Conservation (phyloP, 2,329 filamentous ascomycete species). For the Fusarium sp. region DNA sequence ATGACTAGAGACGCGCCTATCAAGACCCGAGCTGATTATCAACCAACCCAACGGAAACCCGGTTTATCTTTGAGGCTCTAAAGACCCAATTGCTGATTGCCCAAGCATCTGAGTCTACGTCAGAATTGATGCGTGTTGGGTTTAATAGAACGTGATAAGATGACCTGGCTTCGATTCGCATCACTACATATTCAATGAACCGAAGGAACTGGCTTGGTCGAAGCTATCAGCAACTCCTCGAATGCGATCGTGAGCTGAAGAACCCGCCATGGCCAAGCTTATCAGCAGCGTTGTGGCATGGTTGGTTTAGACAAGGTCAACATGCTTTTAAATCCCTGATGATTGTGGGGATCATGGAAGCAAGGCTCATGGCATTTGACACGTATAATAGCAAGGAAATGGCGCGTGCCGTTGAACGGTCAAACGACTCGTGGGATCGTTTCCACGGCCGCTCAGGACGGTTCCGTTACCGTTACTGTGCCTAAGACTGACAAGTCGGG, state of each 20-base stretch:
- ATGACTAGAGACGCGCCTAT: neutral
- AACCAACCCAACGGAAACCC: neutral
- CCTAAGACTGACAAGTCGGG: neutral
- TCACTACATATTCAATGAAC: neutral
- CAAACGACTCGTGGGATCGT: neutral
- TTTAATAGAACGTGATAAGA: conserved; percentile 16
- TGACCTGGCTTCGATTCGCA: neutral
- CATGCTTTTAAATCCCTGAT: conserved; percentile 4
- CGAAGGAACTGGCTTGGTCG: neutral
- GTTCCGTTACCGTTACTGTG: neutral
- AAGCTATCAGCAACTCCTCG: neutral
- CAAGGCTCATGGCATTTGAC: neutral
- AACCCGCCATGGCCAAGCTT: neutral
- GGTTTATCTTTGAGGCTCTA: neutral
- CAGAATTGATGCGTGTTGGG: neutral
- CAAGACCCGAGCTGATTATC: neutral
- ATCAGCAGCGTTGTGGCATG: conserved; percentile 5
- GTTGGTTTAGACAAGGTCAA: neutral
- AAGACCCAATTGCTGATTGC: neutral
- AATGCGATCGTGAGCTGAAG: neutral
- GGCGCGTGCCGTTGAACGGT: neutral
- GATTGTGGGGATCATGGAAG: conserved; percentile 5
- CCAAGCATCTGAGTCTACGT: neutral
- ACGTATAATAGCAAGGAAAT: neutral
- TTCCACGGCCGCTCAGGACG: neutral